Conservation (phyloP, 73 alveolate species). For the Loxodes magnus region DNA sequence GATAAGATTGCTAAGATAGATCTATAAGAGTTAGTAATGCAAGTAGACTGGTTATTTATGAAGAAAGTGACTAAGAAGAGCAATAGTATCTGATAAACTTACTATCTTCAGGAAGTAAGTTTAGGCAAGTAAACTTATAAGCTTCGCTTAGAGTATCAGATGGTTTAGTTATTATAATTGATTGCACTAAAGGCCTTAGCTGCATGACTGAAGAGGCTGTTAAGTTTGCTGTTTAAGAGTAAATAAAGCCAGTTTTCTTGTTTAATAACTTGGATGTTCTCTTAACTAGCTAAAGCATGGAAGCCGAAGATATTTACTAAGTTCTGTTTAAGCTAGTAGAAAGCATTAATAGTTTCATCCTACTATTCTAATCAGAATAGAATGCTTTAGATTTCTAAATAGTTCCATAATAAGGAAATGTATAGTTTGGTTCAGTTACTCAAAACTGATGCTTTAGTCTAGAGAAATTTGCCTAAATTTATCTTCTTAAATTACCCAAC, state of each 20-base stretch:
- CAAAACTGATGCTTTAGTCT: background rate
- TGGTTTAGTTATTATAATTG: conserved; percentile 91
- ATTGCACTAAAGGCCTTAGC: conserved; percentile 90
- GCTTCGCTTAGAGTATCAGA: conserved; percentile 90
- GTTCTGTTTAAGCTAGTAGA: background rate
- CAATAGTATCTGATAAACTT: no score
- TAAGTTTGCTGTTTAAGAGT: conserved; percentile 88
- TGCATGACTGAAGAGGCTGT: conserved; percentile 87
- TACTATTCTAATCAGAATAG: background rate
- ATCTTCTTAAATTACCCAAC: background rate
- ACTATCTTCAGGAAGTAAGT: no score
- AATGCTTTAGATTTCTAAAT: background rate
- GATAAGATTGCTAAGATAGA: no score
- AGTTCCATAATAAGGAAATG: background rate
- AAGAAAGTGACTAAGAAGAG: no score
- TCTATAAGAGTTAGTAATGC: no score
- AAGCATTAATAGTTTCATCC: background rate
- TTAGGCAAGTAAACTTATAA: no score
- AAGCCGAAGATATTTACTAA: background rate
- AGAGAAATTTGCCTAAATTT: background rate
- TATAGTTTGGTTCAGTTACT: background rate
- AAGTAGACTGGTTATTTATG: no score
- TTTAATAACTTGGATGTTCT: conserved; percentile 56
- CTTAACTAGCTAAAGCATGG: background rate
- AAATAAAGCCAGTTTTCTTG: conserved; percentile 77